Base-by-base conservation (phyloP, 208 protist genomes). In the Naegleria gruberi region DNA sequence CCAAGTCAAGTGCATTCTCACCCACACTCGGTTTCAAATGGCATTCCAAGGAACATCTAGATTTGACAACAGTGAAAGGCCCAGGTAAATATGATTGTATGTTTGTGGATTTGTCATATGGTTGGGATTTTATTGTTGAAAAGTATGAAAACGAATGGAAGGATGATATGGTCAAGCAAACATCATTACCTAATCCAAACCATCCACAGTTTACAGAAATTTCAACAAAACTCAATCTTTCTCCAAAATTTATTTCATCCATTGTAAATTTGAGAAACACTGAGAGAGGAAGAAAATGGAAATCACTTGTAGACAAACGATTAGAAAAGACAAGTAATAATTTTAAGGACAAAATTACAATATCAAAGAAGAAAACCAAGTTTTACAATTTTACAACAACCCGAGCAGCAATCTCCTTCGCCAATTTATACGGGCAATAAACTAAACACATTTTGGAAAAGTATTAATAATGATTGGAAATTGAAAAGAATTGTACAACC, bases 71-170 rank as follows among this genome's bases (percentile, higher is more conserved):
- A 12, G 8, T 42, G 2, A 42, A 42, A 41, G 84, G 84, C 1
- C 84, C 84, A 43, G 43, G 43, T 6, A 88, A 88, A 42, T 88
- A 88, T 42, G 45, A 88, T 41, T 55, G 84, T 30, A 88, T 88
- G 84, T 65, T n/a, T 57, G 42, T 88, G 41, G 84, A 88, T 42
- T 57, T 88, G 17, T 42, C 84, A 43, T 12, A n/a, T 42, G 84
- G 84, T n/a, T 88, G 84, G 84, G 84, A 88, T 15, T 42, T 73
- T 23, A 37, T 88, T 0, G 42, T 55, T 17, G 83, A 87, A 55
- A 65, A 44, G 12, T 88, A 40, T 41, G 19, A 26, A 12, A 10
- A 87, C 0, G 45, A 88, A 65, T 88, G 84, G 84, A 43, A 43
- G 26, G 84, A 88, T 65, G 45, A 88, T 19, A 51, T 51, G 8